Percentiles rank a stretch among this genome's conserved stretches.
phyloP scores from a whole-genome alignment of 768 basidiomycete genomes.

The Lactarius trivialis region DNA sequence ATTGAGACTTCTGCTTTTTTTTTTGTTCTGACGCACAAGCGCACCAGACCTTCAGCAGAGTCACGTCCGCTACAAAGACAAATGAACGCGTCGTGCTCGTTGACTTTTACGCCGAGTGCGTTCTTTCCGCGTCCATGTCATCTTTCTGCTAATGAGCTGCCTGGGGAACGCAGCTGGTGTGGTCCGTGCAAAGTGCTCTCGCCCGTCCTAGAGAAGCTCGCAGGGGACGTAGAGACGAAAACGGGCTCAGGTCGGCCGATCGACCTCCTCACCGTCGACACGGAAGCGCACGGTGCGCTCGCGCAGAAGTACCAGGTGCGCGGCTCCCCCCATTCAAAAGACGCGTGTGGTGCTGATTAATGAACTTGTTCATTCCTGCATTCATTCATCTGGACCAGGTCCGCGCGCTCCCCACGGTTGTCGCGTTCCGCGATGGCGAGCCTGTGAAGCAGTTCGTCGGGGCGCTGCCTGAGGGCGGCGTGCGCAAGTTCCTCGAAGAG shows the following conservation, averaged over 20 bases:
- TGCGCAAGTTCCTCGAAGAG: conserved; percentile 27
- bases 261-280: conserved; percentile 69
- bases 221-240: conserved; percentile 37
- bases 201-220: conserved; percentile 59
- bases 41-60: conserved; percentile 32
- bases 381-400: conserved; percentile 38
- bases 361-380: background rate
- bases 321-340: background rate
- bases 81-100: conserved; percentile 56
- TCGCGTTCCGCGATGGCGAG: conserved; percentile 65
- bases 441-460: conserved; percentile 54
- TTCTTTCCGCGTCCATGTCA: background rate
- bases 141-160: background rate
- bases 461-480: conserved; percentile 27
- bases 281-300: conserved; percentile 48
- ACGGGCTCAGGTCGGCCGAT: conserved; percentile 50
- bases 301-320: conserved; percentile 45
- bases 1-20: background rate
- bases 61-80: conserved; percentile 29
- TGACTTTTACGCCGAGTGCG: conserved; percentile 78
- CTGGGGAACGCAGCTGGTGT: conserved; percentile 59
- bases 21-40: background rate
- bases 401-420: conserved; percentile 69
- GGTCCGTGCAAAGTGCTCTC: conserved; percentile 67
- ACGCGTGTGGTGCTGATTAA: background rate